Evolutionary conservation across 2,329 filamentous ascomycete species (phyloP), one percentile per base, ranked within the genome.

Genomic region (Paraconiothyrium sp.): DNA sequence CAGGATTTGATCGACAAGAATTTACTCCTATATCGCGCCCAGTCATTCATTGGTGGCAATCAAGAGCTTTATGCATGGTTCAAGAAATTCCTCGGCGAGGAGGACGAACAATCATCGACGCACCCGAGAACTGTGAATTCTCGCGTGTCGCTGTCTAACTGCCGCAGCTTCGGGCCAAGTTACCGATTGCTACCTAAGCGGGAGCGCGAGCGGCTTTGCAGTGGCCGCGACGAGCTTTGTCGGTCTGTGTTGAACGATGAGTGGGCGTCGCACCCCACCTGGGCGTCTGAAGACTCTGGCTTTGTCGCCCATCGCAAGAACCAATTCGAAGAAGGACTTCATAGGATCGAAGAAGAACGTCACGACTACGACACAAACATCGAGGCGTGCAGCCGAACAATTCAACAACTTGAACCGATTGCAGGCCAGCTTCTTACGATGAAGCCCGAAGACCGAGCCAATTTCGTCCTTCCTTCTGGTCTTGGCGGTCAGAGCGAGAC

Each of bases 361-460:
- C 95, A 99, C 75, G 95, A 99, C 75, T 99, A 99, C 72, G 95
- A 99, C 78, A 97, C 96, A 81, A 95, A 97, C 75, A 98, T 99
- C 57, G 95, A 99, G 80, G 92, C 93, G 9, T 97, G 95, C 73
- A 88, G 91, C 63, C 94, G 97, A 69, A 97, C 95, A 54, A 97
- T 99, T 61, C 95, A 98, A 79, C 89, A 99, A 4, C 88, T 99
- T 44, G 94, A 98, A 76, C 95, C 95, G 0, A 92, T 98, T 61
- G 93, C 93, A 1, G 93, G 97, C 73, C 91, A 96, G 73, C 92
- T 99, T 79, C 85, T 94, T 16, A 89, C 91, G 46, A 90, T 97
- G 86, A 86, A 86, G 57, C 65, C 72, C 9, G 84, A 92, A 6
- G 93, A 97, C 72, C 85, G 92, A 48, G 85, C 88, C 27, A 83